Percentiles rank a stretch among this genome's conserved stretches.
Evolutionary conservation across 2,329 filamentous ascomycete genomes (phyloP).

Genomic region (Xylaria sp.): DNA sequence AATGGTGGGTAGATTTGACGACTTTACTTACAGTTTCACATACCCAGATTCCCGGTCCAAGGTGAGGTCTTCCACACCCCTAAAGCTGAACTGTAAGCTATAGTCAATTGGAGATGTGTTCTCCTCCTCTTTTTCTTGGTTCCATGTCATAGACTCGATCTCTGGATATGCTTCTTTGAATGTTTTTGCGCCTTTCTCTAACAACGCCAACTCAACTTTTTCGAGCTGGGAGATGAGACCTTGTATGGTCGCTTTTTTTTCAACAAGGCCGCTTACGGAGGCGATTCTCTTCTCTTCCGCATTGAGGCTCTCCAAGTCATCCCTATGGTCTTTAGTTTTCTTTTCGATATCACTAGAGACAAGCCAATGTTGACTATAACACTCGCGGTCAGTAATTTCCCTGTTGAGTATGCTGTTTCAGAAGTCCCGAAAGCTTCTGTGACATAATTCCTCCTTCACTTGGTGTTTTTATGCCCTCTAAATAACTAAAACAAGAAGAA

Average conservation of each 20-base stretch:
- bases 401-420: background rate
- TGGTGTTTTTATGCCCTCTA: background rate
- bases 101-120: slow-evolving; percentile 54
- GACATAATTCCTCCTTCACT: background rate
- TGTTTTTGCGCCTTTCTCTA: slow-evolving; percentile 70
- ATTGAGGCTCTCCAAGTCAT: slow-evolving; percentile 50
- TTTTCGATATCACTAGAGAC: slow-evolving; percentile 53
- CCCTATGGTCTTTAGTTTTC: slow-evolving; percentile 50
- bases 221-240: slow-evolving; percentile 63
- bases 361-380: slow-evolving; percentile 59
- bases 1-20: slow-evolving; percentile 25
- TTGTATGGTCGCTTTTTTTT: slow-evolving; percentile 67
- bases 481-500: background rate
- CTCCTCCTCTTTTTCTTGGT: slow-evolving; percentile 8
- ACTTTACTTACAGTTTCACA: slow-evolving; percentile 63
- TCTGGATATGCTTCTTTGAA: slow-evolving; percentile 73
- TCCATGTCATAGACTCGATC: slow-evolving; percentile 45
- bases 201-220: slow-evolving; percentile 63
- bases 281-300: slow-evolving; percentile 49
- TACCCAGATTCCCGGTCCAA: slow-evolving; percentile 68
- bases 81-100: slow-evolving; percentile 62
- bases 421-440: background rate
- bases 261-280: slow-evolving; percentile 48
- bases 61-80: slow-evolving; percentile 63
- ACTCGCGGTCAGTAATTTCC: slow-evolving; percentile 2